phyloP scores from a whole-genome alignment of 352 stramenopile species.

The Phytophthora crassamura region DNA sequence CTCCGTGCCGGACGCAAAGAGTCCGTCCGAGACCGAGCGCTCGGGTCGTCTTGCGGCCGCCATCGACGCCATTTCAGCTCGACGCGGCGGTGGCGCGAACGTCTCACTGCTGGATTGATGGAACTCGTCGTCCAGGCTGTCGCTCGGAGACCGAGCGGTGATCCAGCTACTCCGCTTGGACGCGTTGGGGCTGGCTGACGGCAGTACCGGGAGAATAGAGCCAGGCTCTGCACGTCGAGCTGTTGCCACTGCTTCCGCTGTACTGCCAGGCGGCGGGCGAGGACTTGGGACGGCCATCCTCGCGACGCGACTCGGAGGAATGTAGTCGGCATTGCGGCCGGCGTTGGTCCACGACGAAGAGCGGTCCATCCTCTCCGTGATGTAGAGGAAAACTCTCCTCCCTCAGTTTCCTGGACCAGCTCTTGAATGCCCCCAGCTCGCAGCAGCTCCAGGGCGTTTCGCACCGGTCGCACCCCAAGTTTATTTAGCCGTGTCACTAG shows the following conservation, averaged over 20 bases:
- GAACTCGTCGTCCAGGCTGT: conserved; percentile 16
- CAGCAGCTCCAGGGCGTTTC: conserved; percentile 15
- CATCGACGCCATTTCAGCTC: conserved; percentile 12
- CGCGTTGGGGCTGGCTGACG: conserved; percentile 34
- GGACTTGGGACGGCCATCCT: conserved; percentile 37
- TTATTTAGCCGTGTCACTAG: conserved; percentile 19
- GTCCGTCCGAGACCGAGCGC: conserved; percentile 9
- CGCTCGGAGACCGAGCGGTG: conserved; percentile 39
- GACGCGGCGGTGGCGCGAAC: conserved; percentile 21
- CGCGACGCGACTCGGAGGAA: conserved; percentile 30
- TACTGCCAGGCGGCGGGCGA: conserved; percentile 24
- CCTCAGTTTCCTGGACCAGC: conserved; percentile 11
- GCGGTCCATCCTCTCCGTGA: conserved; percentile 18
- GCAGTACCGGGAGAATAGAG: conserved; percentile 45
- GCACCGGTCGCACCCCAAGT: conserved; percentile 2
- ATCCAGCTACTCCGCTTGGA: conserved; percentile 59
- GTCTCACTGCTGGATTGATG: conserved; percentile 16
- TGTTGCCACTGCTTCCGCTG: conserved; percentile 30
- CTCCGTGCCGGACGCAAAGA: conserved; percentile 33
- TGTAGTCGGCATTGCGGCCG: conserved; percentile 20
- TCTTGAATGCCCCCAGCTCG: conserved; percentile 4
- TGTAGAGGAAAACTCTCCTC: background rate
- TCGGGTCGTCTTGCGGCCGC: conserved; percentile 22
- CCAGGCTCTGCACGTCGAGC: conserved; percentile 28
- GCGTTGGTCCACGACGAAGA: conserved; percentile 31